A percentile compares a stretch with the other conserved stretches of the same genome.
phyloP scores from a whole-genome alignment of 495 filamentous ascomycete species.

The Podospora tetraspora region DNA sequence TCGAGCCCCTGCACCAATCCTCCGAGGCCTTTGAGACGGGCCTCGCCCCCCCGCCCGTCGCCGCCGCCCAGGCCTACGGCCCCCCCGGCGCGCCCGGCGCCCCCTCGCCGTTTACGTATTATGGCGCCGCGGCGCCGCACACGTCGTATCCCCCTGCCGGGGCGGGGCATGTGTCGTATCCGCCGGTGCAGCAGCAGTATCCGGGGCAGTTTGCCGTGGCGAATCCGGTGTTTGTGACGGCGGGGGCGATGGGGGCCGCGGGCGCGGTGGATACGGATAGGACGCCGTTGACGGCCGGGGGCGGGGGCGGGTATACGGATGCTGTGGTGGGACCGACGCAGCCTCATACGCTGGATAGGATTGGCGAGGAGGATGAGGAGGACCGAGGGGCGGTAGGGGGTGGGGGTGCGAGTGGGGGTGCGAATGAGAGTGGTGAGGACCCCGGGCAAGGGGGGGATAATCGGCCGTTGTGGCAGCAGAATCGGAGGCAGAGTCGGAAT shows the following conservation, averaged over 20 bases:
- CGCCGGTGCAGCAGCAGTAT: slow-evolving; percentile 20
- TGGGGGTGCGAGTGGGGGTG: neutral
- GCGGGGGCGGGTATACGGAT: slow-evolving; percentile 37
- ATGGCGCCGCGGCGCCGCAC: slow-evolving; percentile 15
- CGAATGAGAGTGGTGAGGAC: too few relatives aligned
- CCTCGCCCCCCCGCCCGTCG: neutral
- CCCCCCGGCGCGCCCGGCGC: slow-evolving; percentile 3
- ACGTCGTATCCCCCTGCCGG: slow-evolving; percentile 22
- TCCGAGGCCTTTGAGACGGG: slow-evolving; percentile 31
- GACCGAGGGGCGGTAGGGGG: slow-evolving; percentile 19
- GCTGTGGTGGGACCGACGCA: slow-evolving; percentile 29
- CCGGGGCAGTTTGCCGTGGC: slow-evolving; percentile 20
- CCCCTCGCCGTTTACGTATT: slow-evolving; percentile 20
- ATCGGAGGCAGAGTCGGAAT: slow-evolving; percentile 42
- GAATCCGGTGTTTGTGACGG: too few relatives aligned
- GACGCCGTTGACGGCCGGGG: slow-evolving; percentile 34
- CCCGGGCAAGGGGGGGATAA: slow-evolving; percentile 11
- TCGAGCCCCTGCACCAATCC: slow-evolving; percentile 23
- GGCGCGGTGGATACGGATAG: slow-evolving; percentile 23
- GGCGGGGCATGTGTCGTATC: slow-evolving; percentile 19
- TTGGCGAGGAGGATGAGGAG: slow-evolving; percentile 36
- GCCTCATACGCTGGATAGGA: slow-evolving; percentile 26
- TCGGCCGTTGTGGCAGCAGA: slow-evolving; percentile 46
- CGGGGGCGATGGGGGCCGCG: slow-evolving; percentile 7
- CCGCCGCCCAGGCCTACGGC: neutral